Evolutionary conservation across 2,329 filamentous ascomycete species (phyloP), one percentile per base, ranked within the genome.

Genomic region (Epichloe sylvatica): DNA sequence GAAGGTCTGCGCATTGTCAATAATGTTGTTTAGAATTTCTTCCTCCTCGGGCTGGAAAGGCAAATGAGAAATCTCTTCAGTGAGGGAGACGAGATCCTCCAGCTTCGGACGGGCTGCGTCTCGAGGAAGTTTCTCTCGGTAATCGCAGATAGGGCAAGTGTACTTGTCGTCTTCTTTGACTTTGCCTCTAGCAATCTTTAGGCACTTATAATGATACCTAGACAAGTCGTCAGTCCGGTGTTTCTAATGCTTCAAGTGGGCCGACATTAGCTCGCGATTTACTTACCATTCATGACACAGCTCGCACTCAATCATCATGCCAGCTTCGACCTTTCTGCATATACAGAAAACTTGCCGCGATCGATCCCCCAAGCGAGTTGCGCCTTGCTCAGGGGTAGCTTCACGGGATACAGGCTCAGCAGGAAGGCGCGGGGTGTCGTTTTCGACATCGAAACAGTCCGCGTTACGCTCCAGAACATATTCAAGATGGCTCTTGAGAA

Each of bases 221-320:
- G 25, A 5, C 43, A 7, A 38, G 7, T 33, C 4, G 44, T 45
- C 34, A 45, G 13, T 25, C 25, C 37, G 19, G 13, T 6, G 12
- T 12, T 7, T 45, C 13, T 15, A 45, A 17, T 37, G 11, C 19
- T 17, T 15, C 15, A 37, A 17, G 13, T 37, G 34, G 13, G 3
- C 9, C 3, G 25, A 30, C 25, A 30, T 37, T 19, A 39, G 60
- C 55, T 59, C 54, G 15, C 11, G 21, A 42, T 33, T 6, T 3
- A 72, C 81, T 72, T 66, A 90, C 92, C 92, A 98, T 70, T 98
- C 92, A 61, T 96, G 91, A 67, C 92, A 98, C 38, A 96, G 75
- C 64, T 97, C 92, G 64, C 92, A 98, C 67, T 98, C 92, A 59
- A 98, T 97, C 92, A 98, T 98, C 84, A 97, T 94, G 47, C 92